Base-by-base conservation (phyloP, 139 green algal genomes). In the Volvox africanus region DNA sequence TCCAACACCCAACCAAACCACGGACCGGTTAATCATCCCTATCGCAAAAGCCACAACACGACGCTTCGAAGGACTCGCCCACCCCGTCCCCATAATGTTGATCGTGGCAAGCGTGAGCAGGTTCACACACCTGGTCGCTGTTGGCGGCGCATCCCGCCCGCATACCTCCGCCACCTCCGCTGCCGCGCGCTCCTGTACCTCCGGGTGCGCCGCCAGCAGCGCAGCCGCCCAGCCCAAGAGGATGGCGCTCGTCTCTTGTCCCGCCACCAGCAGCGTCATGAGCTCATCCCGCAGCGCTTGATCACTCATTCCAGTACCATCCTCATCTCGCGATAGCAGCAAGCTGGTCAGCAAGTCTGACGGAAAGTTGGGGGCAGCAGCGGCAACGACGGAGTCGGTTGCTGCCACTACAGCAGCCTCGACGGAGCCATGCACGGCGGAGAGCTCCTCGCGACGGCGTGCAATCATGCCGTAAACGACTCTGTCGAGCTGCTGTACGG, bases 181-280 rank as follows among this genome's bases (percentile, higher is more conserved):
- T 9, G 90, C 83, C 17, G 88, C 93, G 33, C 80, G 85, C 22
- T 80, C 89, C 88, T 97, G 96, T 44, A 92, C 84, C 17, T 92
- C 84, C 2, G 96, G 96, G 86, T 98, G 86, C n/a, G 92, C 77
- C 2, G 97, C 96, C 83, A 99, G 93, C 30, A 97, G 89, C 14
- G 95, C 94, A 26, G 89, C 92, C 1, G 93, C 89, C 97, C 97
- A 99, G 36, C 91, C 94, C 69, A 99, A 95, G 35, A 97, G 84
- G 44, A 99, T 99, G 67, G 97, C 97, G 11, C 91, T 95, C 1
- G 97, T 99, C 92, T 99, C 97, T 90, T 99, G 86, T 1, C 97
- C 97, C 11, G 97, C 97, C 80, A 98, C 93, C 86, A 98, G 93
- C 89, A 98, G 88, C 24, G 97, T 98, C 96, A 98, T 97, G 22